Evolutionary conservation across 2,329 filamentous ascomycete species (phyloP), one percentile per base, ranked within the genome.

Genomic region (Acephala macrosclerotiorum): DNA sequence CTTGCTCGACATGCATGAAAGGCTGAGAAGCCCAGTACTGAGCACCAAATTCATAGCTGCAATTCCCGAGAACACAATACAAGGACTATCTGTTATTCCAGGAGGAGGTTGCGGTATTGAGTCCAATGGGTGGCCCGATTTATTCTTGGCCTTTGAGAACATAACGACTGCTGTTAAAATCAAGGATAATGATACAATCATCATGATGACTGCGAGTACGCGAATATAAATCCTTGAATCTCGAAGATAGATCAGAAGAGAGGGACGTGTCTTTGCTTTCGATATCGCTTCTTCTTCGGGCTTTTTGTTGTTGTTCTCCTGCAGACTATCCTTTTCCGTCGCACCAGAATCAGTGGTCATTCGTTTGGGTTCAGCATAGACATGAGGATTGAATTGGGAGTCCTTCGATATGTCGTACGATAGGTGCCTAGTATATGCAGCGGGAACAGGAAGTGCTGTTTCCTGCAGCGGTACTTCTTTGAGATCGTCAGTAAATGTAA

Each of bases 191-290:
- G 66, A 70, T 12, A 65, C 29, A 12, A 69, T 59, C 69, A 68
- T 70, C 8, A 66, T 59, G n/a, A 70, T 11, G 42, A 73, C 65
- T 1, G 66, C 64, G 7, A 68, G 20, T 8, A 64, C 60, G 45
- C 70, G 65, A 35, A 72, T 67, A 53, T 83, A 81, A 62, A 84
- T 81, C 80, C 51, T 33, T 2, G 51, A 57, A 36, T 58, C 33
- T 5, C 26, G 36, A 36, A 63, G 36, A 40, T 49, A 47, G 5
- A 63, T 57, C 29, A 63, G 53, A 18, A 63, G 22, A 3, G 60
- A 63, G n/a, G 25, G 33, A 29, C 56, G 25, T 11, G 35, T n/a
- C 26, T 42, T 51, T 29, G 45, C 60, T 2, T 33, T 38, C 18
- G 12, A 22, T 3, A 35, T 18, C 18, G 38, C 55, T 22, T 57